These are phyloP conservation scores for Gossypium gossypioides DNA, from an alignment of 441 rosid genomes.

Conservation along the genomic window DNA sequence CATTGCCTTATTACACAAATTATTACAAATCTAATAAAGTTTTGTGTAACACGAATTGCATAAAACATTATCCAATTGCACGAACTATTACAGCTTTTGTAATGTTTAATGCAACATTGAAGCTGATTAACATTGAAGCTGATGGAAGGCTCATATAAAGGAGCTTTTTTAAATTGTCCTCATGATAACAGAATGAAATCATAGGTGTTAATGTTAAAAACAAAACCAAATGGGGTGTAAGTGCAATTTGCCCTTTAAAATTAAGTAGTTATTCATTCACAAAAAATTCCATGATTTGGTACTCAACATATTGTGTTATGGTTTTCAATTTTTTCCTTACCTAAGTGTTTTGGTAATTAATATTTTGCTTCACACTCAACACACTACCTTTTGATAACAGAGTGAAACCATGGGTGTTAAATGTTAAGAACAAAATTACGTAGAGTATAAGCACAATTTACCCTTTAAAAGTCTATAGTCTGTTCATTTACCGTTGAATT, in stretches of 20 bases:
- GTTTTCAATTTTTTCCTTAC: not conserved
- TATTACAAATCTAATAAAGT: too few species aligned
- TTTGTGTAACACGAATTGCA: too few species aligned
- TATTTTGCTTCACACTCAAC: not conserved
- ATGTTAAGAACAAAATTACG: not conserved
- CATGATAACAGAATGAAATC: not conserved
- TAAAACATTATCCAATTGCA: too few species aligned
- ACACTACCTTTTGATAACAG: not conserved
- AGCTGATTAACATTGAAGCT: too few species aligned
- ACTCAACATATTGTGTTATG: not conserved
- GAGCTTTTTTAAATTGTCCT: too few species aligned
- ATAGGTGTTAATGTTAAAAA: not conserved
- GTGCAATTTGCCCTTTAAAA: not conserved
- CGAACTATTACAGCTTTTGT: too few species aligned
- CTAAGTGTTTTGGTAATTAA: not conserved
- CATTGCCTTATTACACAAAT: too few species aligned
- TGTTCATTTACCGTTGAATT: not conserved
- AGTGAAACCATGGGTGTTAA: not conserved
- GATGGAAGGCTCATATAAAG: too few species aligned
- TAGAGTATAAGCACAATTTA: not conserved
- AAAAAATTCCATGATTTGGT: not conserved
- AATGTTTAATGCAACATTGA: too few species aligned
- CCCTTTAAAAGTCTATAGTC: not conserved
- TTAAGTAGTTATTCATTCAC: not conserved
- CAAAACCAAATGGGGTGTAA: not conserved